Base-by-base conservation (phyloP, 2,329 filamentous ascomycete species). In the Penicillium freii region DNA sequence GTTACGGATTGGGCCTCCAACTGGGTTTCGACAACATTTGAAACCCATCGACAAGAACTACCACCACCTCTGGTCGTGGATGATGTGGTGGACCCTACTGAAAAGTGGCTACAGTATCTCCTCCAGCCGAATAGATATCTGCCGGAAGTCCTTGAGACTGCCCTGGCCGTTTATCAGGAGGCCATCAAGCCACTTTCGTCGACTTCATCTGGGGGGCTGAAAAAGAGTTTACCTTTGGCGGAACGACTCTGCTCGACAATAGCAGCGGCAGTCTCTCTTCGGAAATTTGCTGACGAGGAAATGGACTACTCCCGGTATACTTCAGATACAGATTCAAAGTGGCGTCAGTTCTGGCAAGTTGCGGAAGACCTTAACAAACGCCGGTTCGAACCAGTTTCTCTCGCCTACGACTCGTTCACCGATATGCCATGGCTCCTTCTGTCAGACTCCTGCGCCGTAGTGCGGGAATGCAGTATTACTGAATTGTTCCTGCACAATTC, bases 331-430 rank as follows among this genome's bases (percentile, higher is more conserved):
- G 89, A 94, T 69, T 82, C 84, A 11, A 92, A 96, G 72, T 99
- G 94, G 94, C 86, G 89, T 61, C 85, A 90, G 50, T 96, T 96
- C 74, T 96, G 92, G 77, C 87, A 92, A 33, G 82, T 97, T 19
- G 82, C 96, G 19, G 82, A 90, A 13, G 92, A 96, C 71, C 78
- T 99, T 40, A 92, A 97, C 71, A 92, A 89, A 67, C 88, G 91
- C 67, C 84, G 92, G 68, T 88, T 89, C 19, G 92, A 97, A 69
- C 88, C 90, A 0, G 76, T 97, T 44, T 87, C 90, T 1, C 79
- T 97, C 44, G 84, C 87, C 0, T 86, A 90, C 54, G 94, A 97
- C 67, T 73, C 82, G 0, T 81, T 84, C 47, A 81, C 83, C 10
- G 87, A 88, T 49, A 83, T 92, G 77, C 84, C 91, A 1, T 97